These are phyloP conservation scores for Rhododendron kiyosumense DNA, from an alignment of 148 eudicot species.

Conservation along the genomic window DNA sequence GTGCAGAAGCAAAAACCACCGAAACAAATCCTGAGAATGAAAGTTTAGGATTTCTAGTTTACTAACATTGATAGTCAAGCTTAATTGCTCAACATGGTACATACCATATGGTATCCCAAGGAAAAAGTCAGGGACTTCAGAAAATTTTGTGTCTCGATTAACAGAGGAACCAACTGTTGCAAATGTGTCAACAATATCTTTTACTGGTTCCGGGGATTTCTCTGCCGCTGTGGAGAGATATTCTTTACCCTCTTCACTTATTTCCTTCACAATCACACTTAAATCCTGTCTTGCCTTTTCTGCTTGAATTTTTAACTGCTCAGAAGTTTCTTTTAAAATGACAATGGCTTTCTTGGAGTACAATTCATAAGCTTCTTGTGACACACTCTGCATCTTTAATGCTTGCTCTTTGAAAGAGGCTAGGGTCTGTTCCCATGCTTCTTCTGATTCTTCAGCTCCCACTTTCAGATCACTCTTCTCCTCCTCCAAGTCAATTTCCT, in stretches of 20 bases:
- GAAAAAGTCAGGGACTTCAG: slow-evolving; percentile 73
- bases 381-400: slow-evolving; percentile 61
- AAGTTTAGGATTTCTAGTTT: neutral
- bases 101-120: slow-evolving; percentile 94
- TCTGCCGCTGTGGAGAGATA: slow-evolving; percentile 64
- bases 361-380: slow-evolving; percentile 87
- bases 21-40: neutral
- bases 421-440: slow-evolving; percentile 72
- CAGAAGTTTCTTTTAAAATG: slow-evolving; percentile 65
- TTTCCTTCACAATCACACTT: slow-evolving; percentile 51
- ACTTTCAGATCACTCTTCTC: slow-evolving; percentile 39
- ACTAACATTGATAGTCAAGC: neutral
- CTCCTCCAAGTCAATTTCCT: slow-evolving; percentile 42
- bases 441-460: slow-evolving; percentile 55
- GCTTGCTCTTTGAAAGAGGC: slow-evolving; percentile 81
- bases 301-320: slow-evolving; percentile 71
- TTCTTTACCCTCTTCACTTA: slow-evolving; percentile 64
- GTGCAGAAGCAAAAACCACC: neutral
- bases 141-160: slow-evolving; percentile 56
- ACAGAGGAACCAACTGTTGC: slow-evolving; percentile 68
- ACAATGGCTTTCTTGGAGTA: slow-evolving; percentile 69
- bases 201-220: slow-evolving; percentile 82
- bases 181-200: slow-evolving; percentile 87
- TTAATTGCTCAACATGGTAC: neutral
- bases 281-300: slow-evolving; percentile 74